Conservation (phyloP, 129 eudicot species). For the Tagetes erecta region DNA sequence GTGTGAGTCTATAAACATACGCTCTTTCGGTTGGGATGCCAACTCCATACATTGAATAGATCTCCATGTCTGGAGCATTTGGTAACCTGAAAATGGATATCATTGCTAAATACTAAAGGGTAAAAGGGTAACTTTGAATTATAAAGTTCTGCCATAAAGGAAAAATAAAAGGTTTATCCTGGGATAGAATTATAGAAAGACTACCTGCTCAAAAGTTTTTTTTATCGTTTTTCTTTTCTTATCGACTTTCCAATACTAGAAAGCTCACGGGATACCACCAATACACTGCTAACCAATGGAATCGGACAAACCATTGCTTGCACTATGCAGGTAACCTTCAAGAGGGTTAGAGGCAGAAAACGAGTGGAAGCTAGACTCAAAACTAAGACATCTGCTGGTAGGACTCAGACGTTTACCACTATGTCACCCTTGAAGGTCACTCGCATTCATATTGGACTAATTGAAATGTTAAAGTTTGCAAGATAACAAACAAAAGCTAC, state of each 20-base stretch:
- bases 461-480: conserved; percentile 9
- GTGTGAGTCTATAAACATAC: conserved; percentile 59
- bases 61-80: conserved; percentile 97
- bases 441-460: conserved; percentile 7
- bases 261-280: too few relatives aligned
- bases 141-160: neutral
- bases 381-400: too few relatives aligned
- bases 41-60: conserved; percentile 81
- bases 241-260: too few relatives aligned
- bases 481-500: conserved; percentile 13
- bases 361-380: too few relatives aligned
- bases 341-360: too few relatives aligned
- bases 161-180: neutral
- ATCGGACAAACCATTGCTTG: too few relatives aligned
- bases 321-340: too few relatives aligned
- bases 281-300: too few relatives aligned
- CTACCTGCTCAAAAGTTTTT: too few relatives aligned
- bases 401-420: too few relatives aligned
- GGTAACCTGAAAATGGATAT: conserved; percentile 63
- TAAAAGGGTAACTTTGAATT: conserved; percentile 1
- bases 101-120: conserved; percentile 6
- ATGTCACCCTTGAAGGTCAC: neutral
- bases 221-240: too few relatives aligned
- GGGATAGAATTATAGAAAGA: neutral
- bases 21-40: conserved; percentile 96